Evolutionary conservation across 2,329 filamentous ascomycete species (phyloP).

Genomic region (Verticillium klebahnii): DNA sequence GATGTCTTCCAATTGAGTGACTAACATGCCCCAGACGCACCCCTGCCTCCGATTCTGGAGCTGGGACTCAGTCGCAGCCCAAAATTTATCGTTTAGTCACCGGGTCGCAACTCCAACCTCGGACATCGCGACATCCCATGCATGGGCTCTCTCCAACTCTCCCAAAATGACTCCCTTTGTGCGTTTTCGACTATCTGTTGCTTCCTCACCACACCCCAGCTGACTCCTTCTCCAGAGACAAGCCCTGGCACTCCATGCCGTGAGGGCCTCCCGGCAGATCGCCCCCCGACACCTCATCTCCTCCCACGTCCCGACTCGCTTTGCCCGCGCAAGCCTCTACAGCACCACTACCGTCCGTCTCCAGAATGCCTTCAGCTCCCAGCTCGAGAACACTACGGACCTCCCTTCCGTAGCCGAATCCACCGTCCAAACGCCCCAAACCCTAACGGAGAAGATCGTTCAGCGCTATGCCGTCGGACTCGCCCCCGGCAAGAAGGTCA

Average conservation of each 20-base stretch:
- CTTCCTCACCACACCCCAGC: background rate
- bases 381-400: conserved; percentile 47
- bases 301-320: conserved; percentile 1
- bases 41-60: background rate
- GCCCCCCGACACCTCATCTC: conserved; percentile 28
- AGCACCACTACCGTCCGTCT: conserved; percentile 15
- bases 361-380: conserved; percentile 58
- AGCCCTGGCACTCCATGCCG: conserved; percentile 20
- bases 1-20: background rate
- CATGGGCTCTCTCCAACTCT: background rate
- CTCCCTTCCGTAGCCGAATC: background rate
- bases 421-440: conserved; percentile 53
- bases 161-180: background rate
- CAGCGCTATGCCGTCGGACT: conserved; percentile 77
- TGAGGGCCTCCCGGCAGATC: conserved; percentile 38
- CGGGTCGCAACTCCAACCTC: background rate
- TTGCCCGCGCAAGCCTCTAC: conserved; percentile 1
- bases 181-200: background rate
- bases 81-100: background rate
- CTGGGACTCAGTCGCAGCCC: background rate
- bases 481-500: conserved; percentile 68
- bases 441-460: conserved; percentile 88
- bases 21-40: background rate
- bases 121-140: background rate
- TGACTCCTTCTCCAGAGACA: conserved; percentile 16